Percentiles rank a stretch among this genome's conserved stretches.
phyloP scores from a whole-genome alignment of 805 yeast genomes.

The Hanseniaspora guilliermondii region DNA sequence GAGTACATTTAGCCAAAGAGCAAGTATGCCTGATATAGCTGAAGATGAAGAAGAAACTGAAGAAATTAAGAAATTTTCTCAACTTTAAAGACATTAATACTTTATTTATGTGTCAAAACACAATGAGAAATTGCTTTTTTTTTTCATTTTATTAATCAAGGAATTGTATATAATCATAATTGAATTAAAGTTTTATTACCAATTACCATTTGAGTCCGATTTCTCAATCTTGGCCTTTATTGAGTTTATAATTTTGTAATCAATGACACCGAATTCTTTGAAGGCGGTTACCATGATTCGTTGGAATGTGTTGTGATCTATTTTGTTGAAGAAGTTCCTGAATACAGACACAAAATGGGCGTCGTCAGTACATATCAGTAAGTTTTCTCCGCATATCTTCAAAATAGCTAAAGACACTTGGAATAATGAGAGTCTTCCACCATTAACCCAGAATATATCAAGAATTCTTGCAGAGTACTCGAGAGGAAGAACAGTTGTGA shows the following conservation, averaged over 20 bases:
- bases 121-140: too few species aligned
- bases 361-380: slow-evolving; percentile 73
- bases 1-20: not conserved
- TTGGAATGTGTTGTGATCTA: slow-evolving; percentile 74
- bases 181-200: not conserved
- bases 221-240: not conserved
- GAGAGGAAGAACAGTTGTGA: slow-evolving; percentile 85
- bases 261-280: slow-evolving; percentile 68
- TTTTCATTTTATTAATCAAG: too few species aligned
- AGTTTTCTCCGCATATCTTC: slow-evolving; percentile 73
- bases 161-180: not conserved
- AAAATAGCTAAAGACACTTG: slow-evolving; percentile 90
- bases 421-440: slow-evolving; percentile 65
- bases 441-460: slow-evolving; percentile 82
- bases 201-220: not conserved
- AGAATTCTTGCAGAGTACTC: slow-evolving; percentile 84
- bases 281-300: slow-evolving; percentile 83
- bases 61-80: not conserved
- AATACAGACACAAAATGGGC: slow-evolving; percentile 80
- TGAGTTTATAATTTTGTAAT: not conserved
- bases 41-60: not conserved
- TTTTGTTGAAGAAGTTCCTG: slow-evolving; percentile 77
- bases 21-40: not conserved
- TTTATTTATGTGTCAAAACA: too few species aligned
- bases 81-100: not conserved